Conservation (phyloP, 2,329 filamentous ascomycete species). For the Penicillium brevicompactum region DNA sequence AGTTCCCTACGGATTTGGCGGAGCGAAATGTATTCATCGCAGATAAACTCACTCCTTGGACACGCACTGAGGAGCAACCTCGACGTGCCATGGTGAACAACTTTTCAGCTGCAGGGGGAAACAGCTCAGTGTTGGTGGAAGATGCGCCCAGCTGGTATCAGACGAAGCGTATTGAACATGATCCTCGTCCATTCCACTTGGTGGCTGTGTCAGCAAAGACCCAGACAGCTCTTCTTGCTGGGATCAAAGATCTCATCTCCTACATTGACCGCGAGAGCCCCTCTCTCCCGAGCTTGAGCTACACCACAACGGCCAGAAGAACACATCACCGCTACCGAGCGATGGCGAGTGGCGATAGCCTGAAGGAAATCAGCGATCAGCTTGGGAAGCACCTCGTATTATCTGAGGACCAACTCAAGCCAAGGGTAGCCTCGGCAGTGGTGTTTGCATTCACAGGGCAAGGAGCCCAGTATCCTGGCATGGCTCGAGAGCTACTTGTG, state of each 20-base stretch:
- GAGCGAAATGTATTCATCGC: neutral
- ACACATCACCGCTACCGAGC: constrained; percentile 51
- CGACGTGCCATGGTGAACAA: neutral
- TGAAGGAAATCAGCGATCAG: too few relatives aligned
- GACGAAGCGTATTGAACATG: neutral
- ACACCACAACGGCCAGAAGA: constrained; percentile 65
- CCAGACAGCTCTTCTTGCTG: too few relatives aligned
- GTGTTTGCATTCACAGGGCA: too few relatives aligned
- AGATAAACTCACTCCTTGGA: neutral
- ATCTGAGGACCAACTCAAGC: too few relatives aligned
- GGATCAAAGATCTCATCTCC: too few relatives aligned
- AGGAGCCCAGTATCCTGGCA: too few relatives aligned
- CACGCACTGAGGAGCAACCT: neutral
- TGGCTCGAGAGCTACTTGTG: too few relatives aligned
- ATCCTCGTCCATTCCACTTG: neutral
- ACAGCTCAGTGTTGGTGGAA: neutral
- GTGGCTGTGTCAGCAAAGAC: neutral
- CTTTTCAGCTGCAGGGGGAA: neutral
- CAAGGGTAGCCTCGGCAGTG: too few relatives aligned
- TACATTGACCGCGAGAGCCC: constrained; percentile 39
- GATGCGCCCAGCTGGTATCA: neutral
- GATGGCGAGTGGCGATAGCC: too few relatives aligned
- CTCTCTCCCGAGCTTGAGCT: constrained; percentile 55
- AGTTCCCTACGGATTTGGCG: constrained; percentile 36
- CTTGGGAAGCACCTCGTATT: too few relatives aligned